Conservation (phyloP, 768 basidiomycete species). For the Cystobasidium ongulense region DNA sequence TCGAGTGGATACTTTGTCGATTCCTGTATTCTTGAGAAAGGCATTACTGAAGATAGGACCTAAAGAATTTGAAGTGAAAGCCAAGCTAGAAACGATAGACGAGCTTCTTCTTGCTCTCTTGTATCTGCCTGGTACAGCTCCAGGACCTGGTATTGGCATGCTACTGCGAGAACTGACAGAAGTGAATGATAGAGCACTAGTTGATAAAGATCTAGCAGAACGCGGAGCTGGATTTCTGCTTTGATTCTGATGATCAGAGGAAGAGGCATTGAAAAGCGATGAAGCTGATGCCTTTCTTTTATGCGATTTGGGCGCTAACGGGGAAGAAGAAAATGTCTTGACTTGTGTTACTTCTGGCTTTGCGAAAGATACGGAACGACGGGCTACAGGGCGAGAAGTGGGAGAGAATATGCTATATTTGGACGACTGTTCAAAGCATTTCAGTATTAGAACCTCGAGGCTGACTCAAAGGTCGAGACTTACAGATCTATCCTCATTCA, state of each 20-base stretch:
- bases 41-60: constrained; percentile 2
- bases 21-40: not conserved
- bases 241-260: no score
- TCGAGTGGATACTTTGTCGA: not conserved
- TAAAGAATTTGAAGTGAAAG: not conserved
- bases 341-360: not conserved
- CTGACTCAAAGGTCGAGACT: not conserved
- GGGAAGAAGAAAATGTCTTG: not conserved
- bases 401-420: not conserved
- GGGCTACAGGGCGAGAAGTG: not conserved
- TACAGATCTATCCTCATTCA: constrained; percentile 1
- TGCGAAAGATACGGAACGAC: not conserved
- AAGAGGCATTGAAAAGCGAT: not conserved
- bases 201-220: no score
- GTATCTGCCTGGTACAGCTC: not conserved
- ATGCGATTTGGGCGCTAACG: not conserved
- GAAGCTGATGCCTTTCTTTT: not conserved
- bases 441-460: no score
- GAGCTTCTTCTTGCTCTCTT: constrained; percentile 1
- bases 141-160: no score
- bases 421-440: not conserved
- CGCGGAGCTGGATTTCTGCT: no score
- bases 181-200: no score
- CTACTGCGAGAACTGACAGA: no score
- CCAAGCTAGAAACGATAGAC: not conserved